Base-by-base conservation (phyloP, 495 filamentous ascomycete genomes). In the Emericellopsis terricola region DNA sequence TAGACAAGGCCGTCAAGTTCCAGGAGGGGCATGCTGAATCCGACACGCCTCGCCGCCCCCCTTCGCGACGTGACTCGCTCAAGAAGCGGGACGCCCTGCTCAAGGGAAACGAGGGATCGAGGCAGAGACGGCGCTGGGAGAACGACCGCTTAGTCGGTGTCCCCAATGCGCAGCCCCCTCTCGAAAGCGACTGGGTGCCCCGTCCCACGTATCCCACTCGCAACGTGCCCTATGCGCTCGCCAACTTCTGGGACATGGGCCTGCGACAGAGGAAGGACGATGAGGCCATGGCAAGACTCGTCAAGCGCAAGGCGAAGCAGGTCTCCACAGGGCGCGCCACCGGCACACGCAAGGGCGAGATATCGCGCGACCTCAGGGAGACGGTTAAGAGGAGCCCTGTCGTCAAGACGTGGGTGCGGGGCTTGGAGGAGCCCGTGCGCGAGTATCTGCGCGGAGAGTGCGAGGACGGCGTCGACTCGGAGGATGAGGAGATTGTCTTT, bases 401-500 rank as follows among this genome's bases (percentile, higher is more conserved):
- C 15, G 50, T 63, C 28, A 57, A 52, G 39, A 38, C 47, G 18
- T 66, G 60, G 60, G 48, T 66, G 23, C 52, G 57, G 14, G 52
- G 52, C 24, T 48, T 66, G 8, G 62, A 66, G 48, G 57, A 64
- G 45, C 62, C 62, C 1, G 57, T 66, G 21, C 39, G 62, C 16
- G 38, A 43, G 33, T 63, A 57, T 39, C 32, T 64, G 15, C 40
- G 15, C 19, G 38, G 9, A 20, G 30, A 38, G 10, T 33, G 18
- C 4, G 10, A 36, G 11, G 34, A 31, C 5, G 61, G 68, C 36
- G 53, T 61, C 11, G 70, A 70, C 35, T 61, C 65, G 15, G 75
- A 78, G 24, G 84, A 91, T 44, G 85, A 92, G 38, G 87, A 96
- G 55, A 84, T 96, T 42, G 83, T 94, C 2, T 94, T 93, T 50